These are phyloP conservation scores for Exsudoporus frostii DNA, from an alignment of 768 basidiomycete genomes.

Conservation along the genomic window DNA sequence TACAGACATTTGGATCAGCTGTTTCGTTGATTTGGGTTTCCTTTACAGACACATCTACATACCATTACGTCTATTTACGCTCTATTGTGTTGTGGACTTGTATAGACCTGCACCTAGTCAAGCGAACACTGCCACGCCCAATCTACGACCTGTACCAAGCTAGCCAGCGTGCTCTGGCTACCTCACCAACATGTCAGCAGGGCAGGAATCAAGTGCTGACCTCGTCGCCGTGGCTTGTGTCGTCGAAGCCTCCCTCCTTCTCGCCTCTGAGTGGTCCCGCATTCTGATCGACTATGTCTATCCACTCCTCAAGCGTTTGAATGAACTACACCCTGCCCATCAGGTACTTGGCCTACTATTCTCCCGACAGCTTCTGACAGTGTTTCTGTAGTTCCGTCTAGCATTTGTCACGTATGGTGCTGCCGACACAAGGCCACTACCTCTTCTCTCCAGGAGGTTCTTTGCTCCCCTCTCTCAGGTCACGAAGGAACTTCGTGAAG, in stretches of 20 bases:
- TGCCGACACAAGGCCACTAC: conserved; percentile 51
- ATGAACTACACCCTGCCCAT: conserved; percentile 38
- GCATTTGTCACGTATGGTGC: conserved; percentile 64
- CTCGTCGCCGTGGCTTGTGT: conserved; percentile 53
- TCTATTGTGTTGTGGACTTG: conserved; percentile 7
- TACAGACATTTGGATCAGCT: conserved; percentile 6
- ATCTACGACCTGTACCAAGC: not conserved
- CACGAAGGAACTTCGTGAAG: conserved; percentile 43
- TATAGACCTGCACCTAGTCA: conserved; percentile 2
- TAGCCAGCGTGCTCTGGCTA: too few relatives aligned
- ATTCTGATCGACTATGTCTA: conserved; percentile 47
- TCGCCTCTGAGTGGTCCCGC: conserved; percentile 51
- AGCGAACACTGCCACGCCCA: not conserved
- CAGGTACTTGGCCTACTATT: conserved; percentile 31
- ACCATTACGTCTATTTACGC: conserved; percentile 14
- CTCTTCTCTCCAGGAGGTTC: conserved; percentile 55
- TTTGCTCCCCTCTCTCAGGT: conserved; percentile 46
- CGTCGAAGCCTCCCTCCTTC: conserved; percentile 55
- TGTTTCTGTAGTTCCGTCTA: conserved; percentile 35
- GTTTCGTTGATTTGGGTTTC: not conserved
- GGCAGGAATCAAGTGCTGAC: conserved; percentile 21
- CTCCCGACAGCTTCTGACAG: not conserved
- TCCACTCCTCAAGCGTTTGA: conserved; percentile 51
- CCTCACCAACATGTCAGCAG: conserved; percentile 18
- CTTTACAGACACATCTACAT: conserved; percentile 8